A percentile compares a stretch with the other conserved stretches of the same genome.
These are phyloP conservation scores for Amylostereum chailletii DNA, from an alignment of 1,284 basidiomycete genomes.

Conservation along the genomic window DNA sequence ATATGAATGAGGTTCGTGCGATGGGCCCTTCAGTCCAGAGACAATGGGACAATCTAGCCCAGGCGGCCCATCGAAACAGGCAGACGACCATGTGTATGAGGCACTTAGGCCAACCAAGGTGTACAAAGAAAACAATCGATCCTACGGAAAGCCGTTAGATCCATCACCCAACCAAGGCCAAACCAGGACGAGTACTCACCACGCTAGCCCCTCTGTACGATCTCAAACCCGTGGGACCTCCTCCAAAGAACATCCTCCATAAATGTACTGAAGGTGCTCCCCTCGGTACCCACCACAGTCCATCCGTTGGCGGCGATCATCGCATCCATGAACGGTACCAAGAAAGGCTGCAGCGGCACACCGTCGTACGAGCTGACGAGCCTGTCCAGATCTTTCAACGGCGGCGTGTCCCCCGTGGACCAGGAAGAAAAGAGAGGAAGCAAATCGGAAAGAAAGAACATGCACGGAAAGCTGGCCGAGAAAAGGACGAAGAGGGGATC, in stretches of 20 bases:
- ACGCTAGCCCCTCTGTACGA: conserved; percentile 40
- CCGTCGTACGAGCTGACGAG: conserved; percentile 47
- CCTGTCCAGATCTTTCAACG: conserved; percentile 26
- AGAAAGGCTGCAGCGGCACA: conserved; percentile 36
- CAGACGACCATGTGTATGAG: no score
- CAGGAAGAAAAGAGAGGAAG: not conserved
- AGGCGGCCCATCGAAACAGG: no score
- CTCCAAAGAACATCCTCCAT: conserved; percentile 61
- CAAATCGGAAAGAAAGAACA: conserved; percentile 60
- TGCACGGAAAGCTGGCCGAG: conserved; percentile 57
- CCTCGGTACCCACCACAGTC: conserved; percentile 55
- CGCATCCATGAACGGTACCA: conserved; percentile 62
- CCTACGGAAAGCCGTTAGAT: no score
- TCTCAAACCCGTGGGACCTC: conserved; percentile 41
- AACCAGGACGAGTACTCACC: no score
- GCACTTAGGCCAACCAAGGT: no score
- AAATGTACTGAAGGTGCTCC: conserved; percentile 68
- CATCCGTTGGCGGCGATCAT: conserved; percentile 52
- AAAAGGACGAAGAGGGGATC: conserved; percentile 43
- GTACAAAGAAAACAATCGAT: no score
- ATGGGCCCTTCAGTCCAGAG: no score
- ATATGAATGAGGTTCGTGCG: no score
- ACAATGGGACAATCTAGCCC: no score
- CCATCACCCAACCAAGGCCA: no score
- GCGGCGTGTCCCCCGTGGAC: not conserved